A percentile compares a stretch with the other conserved stretches of the same genome.
phyloP scores from a whole-genome alignment of 176 grass and related monocot species.

The Triticum dicoccoides region DNA sequence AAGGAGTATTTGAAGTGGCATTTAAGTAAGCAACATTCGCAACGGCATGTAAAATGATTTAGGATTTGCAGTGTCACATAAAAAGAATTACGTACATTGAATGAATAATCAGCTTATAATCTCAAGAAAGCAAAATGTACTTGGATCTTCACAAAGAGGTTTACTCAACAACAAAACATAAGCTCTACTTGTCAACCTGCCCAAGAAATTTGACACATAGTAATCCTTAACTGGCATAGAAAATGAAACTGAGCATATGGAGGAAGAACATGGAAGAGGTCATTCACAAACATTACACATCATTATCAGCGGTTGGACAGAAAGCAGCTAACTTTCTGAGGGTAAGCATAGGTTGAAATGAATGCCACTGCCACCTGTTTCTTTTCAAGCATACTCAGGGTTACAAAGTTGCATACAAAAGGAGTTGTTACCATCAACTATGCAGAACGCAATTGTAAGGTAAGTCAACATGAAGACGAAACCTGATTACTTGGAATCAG shows the following conservation, averaged over 20 bases:
- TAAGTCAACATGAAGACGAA: background rate
- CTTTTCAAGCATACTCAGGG: conserved; percentile 10
- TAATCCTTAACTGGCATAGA: conserved; percentile 7
- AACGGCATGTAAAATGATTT: background rate
- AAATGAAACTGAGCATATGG: background rate
- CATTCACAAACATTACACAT: background rate
- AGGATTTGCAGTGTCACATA: background rate
- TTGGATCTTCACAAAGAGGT: background rate
- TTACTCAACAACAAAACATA: background rate
- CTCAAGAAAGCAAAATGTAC: conserved; percentile 1
- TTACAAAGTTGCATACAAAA: conserved; percentile 10
- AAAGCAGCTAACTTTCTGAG: background rate
- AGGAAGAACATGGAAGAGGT: background rate
- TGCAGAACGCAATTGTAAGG: background rate
- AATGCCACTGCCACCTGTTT: background rate
- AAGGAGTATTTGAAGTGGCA: background rate
- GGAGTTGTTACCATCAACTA: background rate
- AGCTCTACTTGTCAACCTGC: background rate
- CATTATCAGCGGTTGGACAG: background rate
- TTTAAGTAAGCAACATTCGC: background rate
- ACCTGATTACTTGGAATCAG: conserved; percentile 2
- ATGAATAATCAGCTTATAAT: conserved; percentile 6
- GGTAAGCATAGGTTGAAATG: background rate
- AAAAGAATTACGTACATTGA: background rate
- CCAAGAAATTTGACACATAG: background rate